A percentile compares a stretch with the other conserved stretches of the same genome.
These are phyloP conservation scores for Solanum virginianum DNA, from an alignment of 257 asterid genomes.

Conservation along the genomic window DNA sequence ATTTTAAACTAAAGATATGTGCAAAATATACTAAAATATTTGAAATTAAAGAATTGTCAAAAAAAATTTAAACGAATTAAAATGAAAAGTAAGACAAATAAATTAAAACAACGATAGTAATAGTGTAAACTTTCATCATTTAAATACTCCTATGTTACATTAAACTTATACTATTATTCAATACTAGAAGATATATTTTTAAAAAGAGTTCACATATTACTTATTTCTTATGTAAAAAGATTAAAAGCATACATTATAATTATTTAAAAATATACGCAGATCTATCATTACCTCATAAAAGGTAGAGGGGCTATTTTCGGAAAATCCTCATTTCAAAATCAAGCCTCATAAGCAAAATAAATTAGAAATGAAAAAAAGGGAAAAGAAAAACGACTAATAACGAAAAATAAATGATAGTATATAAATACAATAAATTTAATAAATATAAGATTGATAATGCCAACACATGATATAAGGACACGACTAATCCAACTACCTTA, in stretches of 20 bases:
- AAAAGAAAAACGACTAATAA: no score
- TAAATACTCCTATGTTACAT: not conserved
- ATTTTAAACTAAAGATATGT: no score
- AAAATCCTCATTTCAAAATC: rapidly evolving
- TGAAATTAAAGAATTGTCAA: not conserved
- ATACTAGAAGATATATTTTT: not conserved
- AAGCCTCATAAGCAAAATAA: no score
- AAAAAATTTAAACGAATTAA: rapidly evolving
- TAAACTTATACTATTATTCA: not conserved
- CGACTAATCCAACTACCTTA: no score
- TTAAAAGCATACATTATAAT: not conserved
- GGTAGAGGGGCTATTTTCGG: no score
- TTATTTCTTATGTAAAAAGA: not conserved
- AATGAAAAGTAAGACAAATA: not conserved
- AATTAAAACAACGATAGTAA: not conserved
- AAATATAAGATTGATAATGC: no score
- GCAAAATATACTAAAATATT: no score
- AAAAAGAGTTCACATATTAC: not conserved
- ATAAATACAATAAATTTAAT: no score
- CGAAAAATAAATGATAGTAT: no score
- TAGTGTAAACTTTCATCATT: not conserved
- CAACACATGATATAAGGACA: no score
- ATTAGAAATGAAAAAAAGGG: no score
- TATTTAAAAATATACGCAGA: not conserved
- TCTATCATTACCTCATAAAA: no score